Percentiles rank a stretch among this genome's conserved stretches.
These are phyloP conservation scores for Calocybe indica DNA, from an alignment of 768 basidiomycete species.

Conservation along the genomic window DNA sequence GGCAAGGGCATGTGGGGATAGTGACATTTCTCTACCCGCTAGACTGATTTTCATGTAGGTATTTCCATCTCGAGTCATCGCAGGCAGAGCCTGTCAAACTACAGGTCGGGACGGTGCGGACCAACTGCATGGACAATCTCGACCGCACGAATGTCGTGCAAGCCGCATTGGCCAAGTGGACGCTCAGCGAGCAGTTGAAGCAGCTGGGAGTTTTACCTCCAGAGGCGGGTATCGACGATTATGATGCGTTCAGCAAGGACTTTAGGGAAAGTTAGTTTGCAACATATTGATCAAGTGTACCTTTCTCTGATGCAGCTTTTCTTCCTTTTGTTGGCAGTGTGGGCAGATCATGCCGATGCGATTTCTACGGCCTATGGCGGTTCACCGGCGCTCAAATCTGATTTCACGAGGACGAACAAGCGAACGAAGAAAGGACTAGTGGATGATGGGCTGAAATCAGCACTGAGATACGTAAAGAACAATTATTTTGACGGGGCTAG, in stretches of 20 bases:
- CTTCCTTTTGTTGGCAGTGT: conserved; percentile 50
- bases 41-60: conserved; percentile 35
- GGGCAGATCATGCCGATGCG: conserved; percentile 94
- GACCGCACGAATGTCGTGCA: conserved; percentile 98
- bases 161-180: conserved; percentile 83
- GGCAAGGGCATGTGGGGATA: conserved; percentile 51
- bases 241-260: conserved; percentile 70
- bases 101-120: conserved; percentile 79
- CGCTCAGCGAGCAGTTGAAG: conserved; percentile 71
- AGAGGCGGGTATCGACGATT: conserved; percentile 74
- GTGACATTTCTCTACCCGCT: background rate
- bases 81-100: conserved; percentile 40
- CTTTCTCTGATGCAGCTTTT: background rate
- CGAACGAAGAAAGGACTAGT: conserved; percentile 74
- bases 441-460: conserved; percentile 83
- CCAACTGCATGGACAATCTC: conserved; percentile 97
- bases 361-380: conserved; percentile 91
- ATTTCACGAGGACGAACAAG: conserved; percentile 92
- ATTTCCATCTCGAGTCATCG: conserved; percentile 64
- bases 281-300: background rate
- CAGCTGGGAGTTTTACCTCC: conserved; percentile 65
- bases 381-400: conserved; percentile 93
- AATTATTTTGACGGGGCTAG: conserved; percentile 94
- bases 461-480: conserved; percentile 87
- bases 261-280: conserved; percentile 77